Evolutionary conservation across 2,329 filamentous ascomycete genomes (phyloP).

Genomic region (Trichoderma koningiopsis): DNA sequence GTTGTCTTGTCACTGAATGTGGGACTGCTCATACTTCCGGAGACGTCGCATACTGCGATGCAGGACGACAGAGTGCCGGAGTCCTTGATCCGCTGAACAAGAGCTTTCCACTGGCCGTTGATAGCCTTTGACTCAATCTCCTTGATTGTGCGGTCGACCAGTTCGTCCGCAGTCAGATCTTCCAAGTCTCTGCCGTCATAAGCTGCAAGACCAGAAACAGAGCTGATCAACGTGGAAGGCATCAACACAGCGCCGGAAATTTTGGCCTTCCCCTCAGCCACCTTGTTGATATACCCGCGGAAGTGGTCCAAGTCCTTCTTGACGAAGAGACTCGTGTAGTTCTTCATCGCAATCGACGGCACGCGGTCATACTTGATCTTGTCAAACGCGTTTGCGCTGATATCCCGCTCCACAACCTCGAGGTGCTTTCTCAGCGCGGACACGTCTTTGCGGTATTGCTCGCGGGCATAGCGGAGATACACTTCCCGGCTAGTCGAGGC

Average conservation of each 20-base stretch:
- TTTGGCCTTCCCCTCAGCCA: slow-evolving; percentile 49
- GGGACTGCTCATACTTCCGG: slow-evolving; percentile 52
- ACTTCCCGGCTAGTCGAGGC: slow-evolving; percentile 47
- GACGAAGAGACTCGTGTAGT: slow-evolving; percentile 52
- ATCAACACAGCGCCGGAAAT: slow-evolving; percentile 60
- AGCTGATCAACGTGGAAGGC: slow-evolving; percentile 52
- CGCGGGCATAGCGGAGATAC: slow-evolving; percentile 57
- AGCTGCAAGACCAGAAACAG: slow-evolving; percentile 15
- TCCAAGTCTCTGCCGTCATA: slow-evolving; percentile 6
- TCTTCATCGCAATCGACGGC: slow-evolving; percentile 59
- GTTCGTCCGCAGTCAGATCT: slow-evolving; percentile 17
- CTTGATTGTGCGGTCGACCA: slow-evolving; percentile 36
- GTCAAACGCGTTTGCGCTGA: slow-evolving; percentile 48
- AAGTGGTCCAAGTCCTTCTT: slow-evolving; percentile 55
- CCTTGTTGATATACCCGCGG: slow-evolving; percentile 50
- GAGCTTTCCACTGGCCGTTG: slow-evolving; percentile 57
- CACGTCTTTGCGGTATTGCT: slow-evolving; percentile 54
- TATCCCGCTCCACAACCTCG: slow-evolving; percentile 55
- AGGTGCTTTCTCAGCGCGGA: slow-evolving; percentile 57
- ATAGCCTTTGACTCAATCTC: slow-evolving; percentile 43
- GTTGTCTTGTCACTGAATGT: slow-evolving; percentile 48
- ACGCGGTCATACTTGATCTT: slow-evolving; percentile 60
- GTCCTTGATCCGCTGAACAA: slow-evolving; percentile 60
- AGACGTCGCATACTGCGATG: slow-evolving; percentile 62
- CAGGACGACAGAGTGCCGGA: slow-evolving; percentile 54